Conservation (phyloP, 768 basidiomycete genomes). For the Kwoniella botswanensis region DNA sequence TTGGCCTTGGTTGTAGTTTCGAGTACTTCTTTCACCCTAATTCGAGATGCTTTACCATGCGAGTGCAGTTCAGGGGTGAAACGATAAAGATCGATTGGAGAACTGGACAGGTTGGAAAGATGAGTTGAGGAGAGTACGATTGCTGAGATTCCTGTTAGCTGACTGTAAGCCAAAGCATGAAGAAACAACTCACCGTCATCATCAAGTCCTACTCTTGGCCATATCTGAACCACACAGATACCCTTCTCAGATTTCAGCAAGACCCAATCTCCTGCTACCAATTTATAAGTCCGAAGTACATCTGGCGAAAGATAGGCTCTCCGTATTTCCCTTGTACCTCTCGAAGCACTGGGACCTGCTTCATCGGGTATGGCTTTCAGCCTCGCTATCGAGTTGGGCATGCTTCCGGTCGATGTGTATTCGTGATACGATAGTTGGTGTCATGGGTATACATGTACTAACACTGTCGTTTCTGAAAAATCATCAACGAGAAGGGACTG, state of each 20-base stretch:
- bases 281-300: conserved; percentile 37
- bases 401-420: not conserved
- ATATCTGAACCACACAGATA: conserved; percentile 36
- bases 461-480: conserved; percentile 1
- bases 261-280: conserved; percentile 55
- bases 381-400: not conserved
- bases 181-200: conserved; percentile 39
- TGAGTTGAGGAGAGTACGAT: not conserved
- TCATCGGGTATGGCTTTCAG: conserved; percentile 3
- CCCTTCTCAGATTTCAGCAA: conserved; percentile 22
- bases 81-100: conserved; percentile 29
- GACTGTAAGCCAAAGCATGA: not conserved
- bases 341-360: conserved; percentile 16
- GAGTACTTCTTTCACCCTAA: conserved; percentile 21
- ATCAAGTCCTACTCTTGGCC: conserved; percentile 46
- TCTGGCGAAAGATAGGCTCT: conserved; percentile 48
- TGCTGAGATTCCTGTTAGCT: conserved; percentile 3
- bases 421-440: not conserved
- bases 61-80: conserved; percentile 30
- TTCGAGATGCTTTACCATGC: conserved; percentile 10
- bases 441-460: no score
- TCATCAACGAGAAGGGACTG: no score
- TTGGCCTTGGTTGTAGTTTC: conserved; percentile 14
- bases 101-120: conserved; percentile 1
- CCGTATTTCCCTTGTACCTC: conserved; percentile 14